A percentile compares a stretch with the other conserved stretches of the same genome.
These are phyloP conservation scores for Solanum dulcamara DNA, from an alignment of 257 asterid species.

Conservation along the genomic window DNA sequence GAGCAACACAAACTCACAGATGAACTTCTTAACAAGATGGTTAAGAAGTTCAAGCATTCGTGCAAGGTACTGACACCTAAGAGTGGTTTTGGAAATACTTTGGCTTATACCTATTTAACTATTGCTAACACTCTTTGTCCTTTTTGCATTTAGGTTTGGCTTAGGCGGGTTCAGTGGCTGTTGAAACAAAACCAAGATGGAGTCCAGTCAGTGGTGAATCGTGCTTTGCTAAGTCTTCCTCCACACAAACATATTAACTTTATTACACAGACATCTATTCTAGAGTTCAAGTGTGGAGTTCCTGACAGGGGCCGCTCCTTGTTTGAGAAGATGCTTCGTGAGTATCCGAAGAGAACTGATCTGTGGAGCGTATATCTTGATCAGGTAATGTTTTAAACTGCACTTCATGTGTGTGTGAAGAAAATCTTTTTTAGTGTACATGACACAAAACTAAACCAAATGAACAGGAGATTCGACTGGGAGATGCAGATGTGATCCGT, in stretches of 20 bases:
- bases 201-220: slow-evolving; percentile 49
- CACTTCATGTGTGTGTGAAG: not conserved
- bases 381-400: slow-evolving; percentile 36
- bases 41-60: slow-evolving; percentile 70
- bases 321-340: slow-evolving; percentile 76
- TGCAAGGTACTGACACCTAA: slow-evolving; percentile 49
- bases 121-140: not conserved
- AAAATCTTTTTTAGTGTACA: not conserved
- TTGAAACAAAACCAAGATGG: slow-evolving; percentile 50
- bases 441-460: slow-evolving; percentile 7
- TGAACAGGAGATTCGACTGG: slow-evolving; percentile 71
- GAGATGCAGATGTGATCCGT: slow-evolving; percentile 66
- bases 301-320: slow-evolving; percentile 89
- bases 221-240: slow-evolving; percentile 70
- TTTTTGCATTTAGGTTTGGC: slow-evolving; percentile 58
- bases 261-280: slow-evolving; percentile 69
- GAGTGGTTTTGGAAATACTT: not conserved
- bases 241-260: slow-evolving; percentile 70
- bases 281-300: slow-evolving; percentile 76
- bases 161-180: slow-evolving; percentile 44
- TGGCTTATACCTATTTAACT: not conserved
- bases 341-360: slow-evolving; percentile 91
- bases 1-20: slow-evolving; percentile 56
- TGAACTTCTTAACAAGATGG: slow-evolving; percentile 75
- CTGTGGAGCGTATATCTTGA: slow-evolving; percentile 90